phyloP scores from a whole-genome alignment of 495 filamentous ascomycete genomes.

The Parachaetomium inaequale region DNA sequence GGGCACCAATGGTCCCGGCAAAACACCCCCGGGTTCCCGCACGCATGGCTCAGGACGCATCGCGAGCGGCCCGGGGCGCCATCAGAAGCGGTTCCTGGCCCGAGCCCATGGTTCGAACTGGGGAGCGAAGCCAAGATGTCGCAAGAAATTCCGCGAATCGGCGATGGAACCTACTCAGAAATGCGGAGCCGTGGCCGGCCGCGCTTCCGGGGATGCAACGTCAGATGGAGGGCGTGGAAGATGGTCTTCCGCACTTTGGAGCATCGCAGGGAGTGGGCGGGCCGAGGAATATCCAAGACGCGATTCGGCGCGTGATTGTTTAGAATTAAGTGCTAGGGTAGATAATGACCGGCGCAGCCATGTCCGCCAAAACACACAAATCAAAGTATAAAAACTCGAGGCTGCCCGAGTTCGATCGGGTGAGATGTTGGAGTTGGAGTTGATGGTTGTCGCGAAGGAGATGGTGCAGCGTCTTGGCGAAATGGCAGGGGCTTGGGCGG shows the following conservation, averaged over 20 bases:
- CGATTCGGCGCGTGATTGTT: no score
- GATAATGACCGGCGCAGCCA: no score
- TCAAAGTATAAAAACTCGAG: no score
- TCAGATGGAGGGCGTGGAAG: constrained; percentile 21
- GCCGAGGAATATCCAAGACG: no score
- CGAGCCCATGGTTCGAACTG: constrained; percentile 19
- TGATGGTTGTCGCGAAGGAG: no score
- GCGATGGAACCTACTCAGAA: not conserved
- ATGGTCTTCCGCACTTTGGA: constrained; percentile 24
- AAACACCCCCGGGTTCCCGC: constrained; percentile 19
- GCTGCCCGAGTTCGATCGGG: no score
- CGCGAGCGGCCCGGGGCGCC: constrained; percentile 1
- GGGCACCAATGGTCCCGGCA: not conserved
- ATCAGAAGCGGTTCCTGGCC: constrained; percentile 14
- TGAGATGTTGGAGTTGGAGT: no score
- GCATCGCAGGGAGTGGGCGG: no score
- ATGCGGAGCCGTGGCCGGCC: constrained; percentile 2
- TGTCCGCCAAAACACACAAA: no score
- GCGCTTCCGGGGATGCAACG: constrained; percentile 25
- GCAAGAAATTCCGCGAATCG: constrained; percentile 25
- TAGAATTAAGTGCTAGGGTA: no score
- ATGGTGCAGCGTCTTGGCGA: no score
- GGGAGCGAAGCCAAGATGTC: constrained; percentile 1
- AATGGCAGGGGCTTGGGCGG: no score
- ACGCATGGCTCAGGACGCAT: not conserved